Conservation (phyloP, 768 basidiomycete genomes). For the Sarcodon aspratus region DNA sequence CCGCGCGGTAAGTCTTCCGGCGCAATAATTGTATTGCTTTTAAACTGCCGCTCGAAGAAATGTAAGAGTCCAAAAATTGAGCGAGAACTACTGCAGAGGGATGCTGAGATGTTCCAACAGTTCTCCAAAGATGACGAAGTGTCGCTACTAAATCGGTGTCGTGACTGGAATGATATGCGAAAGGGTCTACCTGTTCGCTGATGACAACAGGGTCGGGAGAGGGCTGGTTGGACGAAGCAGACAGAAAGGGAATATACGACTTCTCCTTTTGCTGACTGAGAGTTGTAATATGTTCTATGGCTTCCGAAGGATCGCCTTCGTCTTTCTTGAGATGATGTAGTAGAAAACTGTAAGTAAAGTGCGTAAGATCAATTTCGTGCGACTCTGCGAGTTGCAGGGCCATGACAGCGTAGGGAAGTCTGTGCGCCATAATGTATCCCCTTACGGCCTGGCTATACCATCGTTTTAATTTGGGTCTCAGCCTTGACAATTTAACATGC, state of each 20-base stretch:
- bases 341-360: conserved; percentile 20
- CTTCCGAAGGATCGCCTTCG: neutral
- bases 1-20: conserved; percentile 1
- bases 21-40: neutral
- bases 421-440: conserved; percentile 25
- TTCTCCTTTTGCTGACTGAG: neutral
- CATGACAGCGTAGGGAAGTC: conserved; percentile 29
- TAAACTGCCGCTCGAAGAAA: neutral
- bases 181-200: neutral
- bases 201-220: neutral
- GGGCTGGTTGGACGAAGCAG: neutral
- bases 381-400: conserved; percentile 27
- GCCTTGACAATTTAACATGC: neutral
- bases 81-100: neutral
- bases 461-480: neutral
- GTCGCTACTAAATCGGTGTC: neutral
- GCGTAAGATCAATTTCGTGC: conserved; percentile 19
- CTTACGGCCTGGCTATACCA: conserved; percentile 30
- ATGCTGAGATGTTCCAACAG: neutral
- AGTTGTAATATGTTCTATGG: neutral
- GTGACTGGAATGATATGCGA: neutral
- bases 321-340: neutral
- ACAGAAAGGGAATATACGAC: neutral
- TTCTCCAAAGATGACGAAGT: neutral
- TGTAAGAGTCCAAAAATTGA: neutral